Evolutionary conservation across 371 early-diverging fungal species (phyloP).

Genomic region (Lichtheimia ramosa): DNA sequence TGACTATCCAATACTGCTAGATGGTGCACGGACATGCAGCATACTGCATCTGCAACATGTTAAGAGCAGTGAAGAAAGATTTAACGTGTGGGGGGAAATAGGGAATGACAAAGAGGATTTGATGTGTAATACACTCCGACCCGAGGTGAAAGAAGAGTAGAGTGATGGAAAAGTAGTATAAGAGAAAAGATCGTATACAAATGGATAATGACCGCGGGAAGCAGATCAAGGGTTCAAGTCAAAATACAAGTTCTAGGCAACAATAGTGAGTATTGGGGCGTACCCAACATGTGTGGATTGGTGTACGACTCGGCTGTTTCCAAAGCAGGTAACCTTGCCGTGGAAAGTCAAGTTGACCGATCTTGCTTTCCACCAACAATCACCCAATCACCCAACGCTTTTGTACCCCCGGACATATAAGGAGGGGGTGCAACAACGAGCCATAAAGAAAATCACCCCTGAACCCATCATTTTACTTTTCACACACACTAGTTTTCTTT

Average conservation of each 20-base stretch:
- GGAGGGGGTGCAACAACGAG: conserved; percentile 4
- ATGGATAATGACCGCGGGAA: no score
- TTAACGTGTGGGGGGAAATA: no score
- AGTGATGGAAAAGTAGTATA: not conserved
- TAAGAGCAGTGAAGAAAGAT: no score
- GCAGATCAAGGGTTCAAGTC: no score
- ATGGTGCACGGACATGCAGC: no score
- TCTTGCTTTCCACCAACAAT: not conserved
- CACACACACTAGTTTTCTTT: not conserved
- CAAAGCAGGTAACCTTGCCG: conserved; percentile 13
- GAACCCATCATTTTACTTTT: not conserved
- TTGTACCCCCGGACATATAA: not conserved
- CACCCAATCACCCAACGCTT: not conserved
- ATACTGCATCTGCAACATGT: no score
- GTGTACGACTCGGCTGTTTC: conserved; percentile 2
- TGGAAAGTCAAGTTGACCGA: not conserved
- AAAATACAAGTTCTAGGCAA: not conserved
- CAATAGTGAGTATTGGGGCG: not conserved
- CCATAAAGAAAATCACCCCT: conserved; percentile 4
- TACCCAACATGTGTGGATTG: conserved; percentile 1
- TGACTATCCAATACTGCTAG: no score
- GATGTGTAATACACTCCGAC: not conserved
- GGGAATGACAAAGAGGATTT: not conserved
- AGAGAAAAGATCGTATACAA: no score
- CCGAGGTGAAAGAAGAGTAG: not conserved